Percentiles rank a stretch among this genome's conserved stretches.
phyloP scores from a whole-genome alignment of 2,329 filamentous ascomycete species.

The Botrytis squamosa region DNA sequence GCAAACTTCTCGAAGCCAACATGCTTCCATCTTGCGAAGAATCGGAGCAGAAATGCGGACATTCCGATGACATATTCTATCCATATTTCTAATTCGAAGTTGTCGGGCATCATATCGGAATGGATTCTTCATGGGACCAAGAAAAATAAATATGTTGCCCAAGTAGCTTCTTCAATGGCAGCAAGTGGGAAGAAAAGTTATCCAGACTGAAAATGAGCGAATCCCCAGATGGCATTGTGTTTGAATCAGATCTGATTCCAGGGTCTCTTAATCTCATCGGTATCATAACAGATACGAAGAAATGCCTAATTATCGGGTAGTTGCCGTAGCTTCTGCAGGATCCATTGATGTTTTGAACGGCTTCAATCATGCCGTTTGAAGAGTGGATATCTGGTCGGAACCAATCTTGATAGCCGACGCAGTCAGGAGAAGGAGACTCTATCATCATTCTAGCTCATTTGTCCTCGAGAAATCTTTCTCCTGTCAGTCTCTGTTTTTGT shows the following conservation, averaged over 20 bases:
- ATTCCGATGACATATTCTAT: neutral
- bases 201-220: neutral
- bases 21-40: slow-evolving; percentile 2
- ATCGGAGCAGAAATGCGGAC: neutral
- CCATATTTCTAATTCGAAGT: neutral
- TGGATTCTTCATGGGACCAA: no score
- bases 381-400: neutral
- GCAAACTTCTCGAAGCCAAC: slow-evolving; percentile 7
- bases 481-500: neutral
- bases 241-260: neutral
- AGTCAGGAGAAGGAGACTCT: neutral
- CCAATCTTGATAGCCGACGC: neutral
- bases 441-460: neutral
- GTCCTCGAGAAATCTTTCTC: neutral
- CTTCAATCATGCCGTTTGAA: neutral
- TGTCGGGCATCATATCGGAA: neutral
- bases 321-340: neutral
- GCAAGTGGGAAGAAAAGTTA: neutral
- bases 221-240: neutral
- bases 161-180: neutral
- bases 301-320: slow-evolving; percentile 2
- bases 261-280: neutral
- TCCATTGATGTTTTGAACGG: neutral
- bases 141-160: no score
- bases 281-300: neutral